These are phyloP conservation scores for Xylaria flabelliformis DNA, from an alignment of 495 filamentous ascomycete species.

Conservation along the genomic window DNA sequence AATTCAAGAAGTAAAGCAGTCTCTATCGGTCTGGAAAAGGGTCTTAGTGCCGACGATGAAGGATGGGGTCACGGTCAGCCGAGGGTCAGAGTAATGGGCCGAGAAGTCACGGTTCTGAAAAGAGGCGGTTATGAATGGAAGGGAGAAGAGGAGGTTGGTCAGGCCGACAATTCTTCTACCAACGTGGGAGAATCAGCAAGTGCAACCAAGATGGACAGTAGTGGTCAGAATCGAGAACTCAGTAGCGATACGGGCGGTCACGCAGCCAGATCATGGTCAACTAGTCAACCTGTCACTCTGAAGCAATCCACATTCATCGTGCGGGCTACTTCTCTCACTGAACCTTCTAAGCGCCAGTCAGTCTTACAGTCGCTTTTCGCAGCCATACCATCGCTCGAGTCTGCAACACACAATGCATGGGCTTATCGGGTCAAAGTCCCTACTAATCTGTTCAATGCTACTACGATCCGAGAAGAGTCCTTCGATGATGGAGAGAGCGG, in stretches of 20 bases:
- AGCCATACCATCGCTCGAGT: slow-evolving; percentile 48
- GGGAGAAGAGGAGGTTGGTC: slow-evolving; percentile 46
- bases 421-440: slow-evolving; percentile 51
- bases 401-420: slow-evolving; percentile 61
- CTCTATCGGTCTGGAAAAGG: slow-evolving; percentile 72
- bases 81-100: slow-evolving; percentile 69
- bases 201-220: slow-evolving; percentile 12
- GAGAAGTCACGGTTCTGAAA: slow-evolving; percentile 75
- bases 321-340: slow-evolving; percentile 49
- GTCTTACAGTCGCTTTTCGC: slow-evolving; percentile 50
- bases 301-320: slow-evolving; percentile 60
- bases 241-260: slow-evolving; percentile 22
- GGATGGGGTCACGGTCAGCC: slow-evolving; percentile 80
- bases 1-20: slow-evolving; percentile 78
- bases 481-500: slow-evolving; percentile 95
- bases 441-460: slow-evolving; percentile 39
- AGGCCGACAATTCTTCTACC: slow-evolving; percentile 35
- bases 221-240: background rate
- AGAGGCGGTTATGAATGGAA: slow-evolving; percentile 76
- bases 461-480: slow-evolving; percentile 71
- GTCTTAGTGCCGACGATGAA: slow-evolving; percentile 69
- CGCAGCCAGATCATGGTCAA: slow-evolving; percentile 44
- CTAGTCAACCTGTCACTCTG: slow-evolving; percentile 49
- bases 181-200: slow-evolving; percentile 30
- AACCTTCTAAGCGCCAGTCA: slow-evolving; percentile 43